Base-by-base conservation (phyloP, 495 filamentous ascomycete species). In the Pseudevernia furfuracea region DNA sequence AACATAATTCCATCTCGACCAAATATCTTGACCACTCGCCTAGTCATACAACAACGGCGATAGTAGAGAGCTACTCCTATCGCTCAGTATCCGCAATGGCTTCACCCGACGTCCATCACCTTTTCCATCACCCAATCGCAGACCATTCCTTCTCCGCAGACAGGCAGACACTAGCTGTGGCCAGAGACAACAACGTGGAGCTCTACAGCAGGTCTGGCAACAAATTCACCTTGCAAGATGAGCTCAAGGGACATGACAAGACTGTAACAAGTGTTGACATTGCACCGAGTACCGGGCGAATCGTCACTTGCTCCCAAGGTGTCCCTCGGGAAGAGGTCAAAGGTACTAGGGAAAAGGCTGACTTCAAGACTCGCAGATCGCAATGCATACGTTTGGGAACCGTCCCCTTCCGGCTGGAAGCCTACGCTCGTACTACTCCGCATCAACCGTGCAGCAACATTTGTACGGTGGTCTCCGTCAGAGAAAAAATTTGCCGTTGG, bases 31-130 rank as follows among this genome's bases (percentile, higher is more conserved):
- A 49, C 37, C 38, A 55, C 32, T 37, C 23, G 11, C 30, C 62
- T 23, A 65, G 67, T 52, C 34, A 41, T 55, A 62, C 41, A 38
- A 19, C 49, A 60, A 25, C 64, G 57, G 82, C 84, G 90, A 84
- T 96, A 96, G 94, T 98, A 87, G 94, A 98, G 95, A 96, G 92
- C 84, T 89, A 85, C 93, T 98, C 94, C 94, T 97, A 93, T 90
- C 90, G 75, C 72, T 64, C n/a, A 6, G 41, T 76, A 59, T 56
- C 10, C 56, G 80, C 57, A 69, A 97, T 97, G 93, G 81, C 89
- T 55, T 69, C 86, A 64, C 89, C 93, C 63, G 90, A 97, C 78
- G 88, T 93, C 59, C 90, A 98, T 76, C 94, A 97, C 72, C 89
- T 98, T 61, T 97, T 97, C 78, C 91, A 98, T 76, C 85, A 89